A percentile compares a stretch with the other conserved stretches of the same genome.
Evolutionary conservation across 2,329 filamentous ascomycete genomes (phyloP).

Genomic region (Botryotinia calthae): DNA sequence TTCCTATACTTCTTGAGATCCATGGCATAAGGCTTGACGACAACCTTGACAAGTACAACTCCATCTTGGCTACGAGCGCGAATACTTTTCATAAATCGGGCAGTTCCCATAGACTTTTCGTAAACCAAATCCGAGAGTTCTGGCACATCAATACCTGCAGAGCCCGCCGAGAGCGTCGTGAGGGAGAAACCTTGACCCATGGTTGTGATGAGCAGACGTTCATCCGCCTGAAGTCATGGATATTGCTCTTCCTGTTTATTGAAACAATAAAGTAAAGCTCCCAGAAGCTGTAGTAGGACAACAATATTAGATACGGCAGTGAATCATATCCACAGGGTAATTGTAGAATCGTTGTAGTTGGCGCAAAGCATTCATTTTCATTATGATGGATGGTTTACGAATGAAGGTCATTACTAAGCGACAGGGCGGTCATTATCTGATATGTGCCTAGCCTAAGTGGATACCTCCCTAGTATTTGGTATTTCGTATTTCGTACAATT

Average conservation of each 20-base stretch:
- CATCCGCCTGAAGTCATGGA: slow-evolving; percentile 36
- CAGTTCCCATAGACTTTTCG: slow-evolving; percentile 87
- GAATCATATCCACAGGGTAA: background rate
- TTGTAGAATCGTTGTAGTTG: background rate
- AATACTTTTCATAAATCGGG: slow-evolving; percentile 95
- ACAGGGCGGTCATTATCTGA: background rate
- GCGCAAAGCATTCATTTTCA: background rate
- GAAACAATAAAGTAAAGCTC: background rate
- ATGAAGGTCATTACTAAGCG: background rate
- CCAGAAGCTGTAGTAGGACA: background rate
- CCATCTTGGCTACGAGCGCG: slow-evolving; percentile 87
- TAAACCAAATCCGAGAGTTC: slow-evolving; percentile 89
- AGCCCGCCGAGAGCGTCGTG: slow-evolving; percentile 84
- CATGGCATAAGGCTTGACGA: slow-evolving; percentile 88
- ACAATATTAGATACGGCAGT: background rate
- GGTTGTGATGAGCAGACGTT: slow-evolving; percentile 32
- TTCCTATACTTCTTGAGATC: slow-evolving; percentile 76
- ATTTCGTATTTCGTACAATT: background rate
- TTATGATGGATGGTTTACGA: background rate
- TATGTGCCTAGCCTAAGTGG: background rate
- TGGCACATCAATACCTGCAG: slow-evolving; percentile 88
- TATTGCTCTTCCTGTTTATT: slow-evolving; percentile 16
- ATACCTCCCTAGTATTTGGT: background rate
- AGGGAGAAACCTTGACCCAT: slow-evolving; percentile 99
- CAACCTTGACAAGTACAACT: slow-evolving; percentile 88